Conservation (phyloP, 2,329 filamentous ascomycete species). For the Periglandula ipomoeae region DNA sequence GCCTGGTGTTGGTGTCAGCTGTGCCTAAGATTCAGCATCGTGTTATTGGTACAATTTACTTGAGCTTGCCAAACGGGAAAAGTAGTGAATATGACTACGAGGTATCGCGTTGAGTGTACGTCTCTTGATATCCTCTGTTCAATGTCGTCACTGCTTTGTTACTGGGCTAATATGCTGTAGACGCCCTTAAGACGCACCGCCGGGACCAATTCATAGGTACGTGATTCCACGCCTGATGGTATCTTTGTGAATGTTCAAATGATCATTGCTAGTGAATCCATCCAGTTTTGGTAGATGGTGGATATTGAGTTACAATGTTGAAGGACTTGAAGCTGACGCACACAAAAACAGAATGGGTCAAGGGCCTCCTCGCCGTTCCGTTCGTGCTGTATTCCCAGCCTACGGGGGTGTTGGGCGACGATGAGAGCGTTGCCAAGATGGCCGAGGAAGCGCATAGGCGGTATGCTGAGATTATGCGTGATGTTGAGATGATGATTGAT, state of each 20-base stretch:
- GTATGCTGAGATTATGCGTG: constrained; percentile 90
- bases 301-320: no score
- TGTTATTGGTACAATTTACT: no score
- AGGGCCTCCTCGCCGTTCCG: constrained; percentile 84
- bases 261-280: no score
- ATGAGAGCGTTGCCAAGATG: constrained; percentile 58
- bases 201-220: constrained; percentile 79
- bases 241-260: no score
- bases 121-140: constrained; percentile 10
- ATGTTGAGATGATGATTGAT: constrained; percentile 84
- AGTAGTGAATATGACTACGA: constrained; percentile 44
- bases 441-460: constrained; percentile 73
- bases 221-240: no score
- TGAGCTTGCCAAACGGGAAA: no score
- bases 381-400: constrained; percentile 96
- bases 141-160: not conserved
- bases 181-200: constrained; percentile 71
- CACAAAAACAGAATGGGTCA: constrained; percentile 74
- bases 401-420: constrained; percentile 71
- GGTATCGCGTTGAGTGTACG: constrained; percentile 68
- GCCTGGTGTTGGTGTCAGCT: no score
- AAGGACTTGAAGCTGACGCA: no score
- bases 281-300: no score
- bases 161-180: constrained; percentile 14
- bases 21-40: no score